phyloP scores from a whole-genome alignment of 169 alveolate genomes.

The Plasmodium blacklocki region DNA sequence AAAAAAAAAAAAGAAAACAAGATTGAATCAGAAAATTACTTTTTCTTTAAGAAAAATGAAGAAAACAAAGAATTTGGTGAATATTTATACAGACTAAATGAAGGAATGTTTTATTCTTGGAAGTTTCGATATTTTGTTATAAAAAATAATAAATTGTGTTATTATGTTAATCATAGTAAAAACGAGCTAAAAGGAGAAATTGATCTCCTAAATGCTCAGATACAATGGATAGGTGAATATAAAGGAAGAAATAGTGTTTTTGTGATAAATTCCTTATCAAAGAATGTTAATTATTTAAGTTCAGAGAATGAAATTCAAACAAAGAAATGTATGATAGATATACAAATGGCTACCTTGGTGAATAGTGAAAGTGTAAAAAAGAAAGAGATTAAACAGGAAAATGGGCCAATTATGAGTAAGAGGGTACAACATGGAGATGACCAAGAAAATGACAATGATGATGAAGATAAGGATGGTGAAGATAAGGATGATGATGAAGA shows the following conservation, averaged over 20 bases:
- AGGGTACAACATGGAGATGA: too few species aligned
- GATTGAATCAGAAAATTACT: neutral
- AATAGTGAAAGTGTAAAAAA: conserved; percentile 2
- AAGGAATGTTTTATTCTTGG: conserved; percentile 29
- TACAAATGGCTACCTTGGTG: conserved; percentile 26
- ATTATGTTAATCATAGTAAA: neutral
- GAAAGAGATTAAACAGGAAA: neutral
- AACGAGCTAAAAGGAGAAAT: conserved; percentile 75
- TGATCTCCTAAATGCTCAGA: conserved; percentile 61
- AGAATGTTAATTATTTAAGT: conserved; percentile 72
- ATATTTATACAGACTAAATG: conserved; percentile 22
- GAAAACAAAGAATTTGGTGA: conserved; percentile 16
- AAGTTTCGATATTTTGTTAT: conserved; percentile 19
- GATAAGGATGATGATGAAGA: neutral
- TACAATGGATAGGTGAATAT: conserved; percentile 82
- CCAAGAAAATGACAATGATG: neutral
- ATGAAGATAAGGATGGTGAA: neutral
- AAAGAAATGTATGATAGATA: conserved; percentile 78
- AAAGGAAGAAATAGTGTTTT: conserved; percentile 79
- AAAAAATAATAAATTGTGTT: conserved; percentile 16
- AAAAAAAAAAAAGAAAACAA: neutral
- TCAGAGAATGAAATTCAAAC: conserved; percentile 73
- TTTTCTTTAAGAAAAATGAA: conserved; percentile 20
- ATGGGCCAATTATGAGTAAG: too few species aligned
- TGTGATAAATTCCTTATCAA: conserved; percentile 45